Conservation (phyloP, 2,329 filamentous ascomycete species). For the Fusarium phyllophilum region DNA sequence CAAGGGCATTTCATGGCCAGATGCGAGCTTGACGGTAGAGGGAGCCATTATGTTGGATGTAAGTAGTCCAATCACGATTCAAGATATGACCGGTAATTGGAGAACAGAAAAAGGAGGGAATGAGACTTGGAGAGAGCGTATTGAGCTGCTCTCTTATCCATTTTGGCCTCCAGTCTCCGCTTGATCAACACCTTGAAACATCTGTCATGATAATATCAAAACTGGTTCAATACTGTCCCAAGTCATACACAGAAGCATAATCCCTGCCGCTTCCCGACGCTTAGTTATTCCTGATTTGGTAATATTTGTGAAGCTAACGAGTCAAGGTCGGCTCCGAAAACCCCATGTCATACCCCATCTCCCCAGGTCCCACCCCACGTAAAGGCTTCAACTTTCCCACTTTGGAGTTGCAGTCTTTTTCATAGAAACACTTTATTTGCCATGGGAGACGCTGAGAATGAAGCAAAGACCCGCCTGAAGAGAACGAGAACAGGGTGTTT, state of each 20-base stretch:
- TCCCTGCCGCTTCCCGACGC: slow-evolving; percentile 2
- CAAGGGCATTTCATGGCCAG: slow-evolving; percentile 42
- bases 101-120: not conserved
- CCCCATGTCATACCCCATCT: not conserved
- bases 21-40: slow-evolving; percentile 40
- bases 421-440: not conserved
- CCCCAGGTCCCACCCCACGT: not conserved
- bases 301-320: not conserved
- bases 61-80: not conserved
- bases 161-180: not conserved
- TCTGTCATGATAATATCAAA: slow-evolving; percentile 2
- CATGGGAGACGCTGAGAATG: slow-evolving; percentile 34
- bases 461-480: slow-evolving; percentile 40
- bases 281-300: slow-evolving; percentile 26
- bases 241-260: not conserved
- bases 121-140: not conserved
- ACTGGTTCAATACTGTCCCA: not conserved
- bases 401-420: slow-evolving; percentile 23
- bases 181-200: not conserved
- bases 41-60: slow-evolving; percentile 25
- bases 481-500: slow-evolving; percentile 58
- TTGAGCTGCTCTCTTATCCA: slow-evolving; percentile 11
- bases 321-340: not conserved
- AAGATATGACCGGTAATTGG: not conserved
- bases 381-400: slow-evolving; percentile 38